Evolutionary conservation across 2,329 filamentous ascomycete species (phyloP).

Genomic region (Sclerotiophoma versabilis): DNA sequence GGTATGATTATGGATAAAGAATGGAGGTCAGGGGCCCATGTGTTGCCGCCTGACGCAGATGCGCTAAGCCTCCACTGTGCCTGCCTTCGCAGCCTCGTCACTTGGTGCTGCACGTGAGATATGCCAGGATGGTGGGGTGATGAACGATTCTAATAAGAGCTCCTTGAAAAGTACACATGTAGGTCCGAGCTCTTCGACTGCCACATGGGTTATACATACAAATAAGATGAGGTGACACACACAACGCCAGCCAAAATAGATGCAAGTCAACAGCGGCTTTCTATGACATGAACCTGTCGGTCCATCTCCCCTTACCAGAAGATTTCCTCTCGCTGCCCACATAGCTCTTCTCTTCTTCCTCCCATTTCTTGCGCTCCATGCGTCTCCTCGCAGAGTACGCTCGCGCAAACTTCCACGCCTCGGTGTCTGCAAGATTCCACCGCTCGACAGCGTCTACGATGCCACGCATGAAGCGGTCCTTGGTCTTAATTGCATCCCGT

Average conservation of each 20-base stretch:
- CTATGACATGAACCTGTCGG: slow-evolving; percentile 8
- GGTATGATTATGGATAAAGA: too few species aligned
- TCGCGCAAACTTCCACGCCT: slow-evolving; percentile 77
- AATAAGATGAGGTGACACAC: background rate
- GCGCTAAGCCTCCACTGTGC: too few species aligned
- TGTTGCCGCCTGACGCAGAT: too few species aligned
- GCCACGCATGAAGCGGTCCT: slow-evolving; percentile 36
- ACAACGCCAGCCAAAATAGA: background rate
- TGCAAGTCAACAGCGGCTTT: background rate
- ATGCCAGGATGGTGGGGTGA: too few species aligned
- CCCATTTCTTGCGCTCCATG: slow-evolving; percentile 72
- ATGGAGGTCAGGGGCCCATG: too few species aligned
- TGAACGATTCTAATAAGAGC: too few species aligned
- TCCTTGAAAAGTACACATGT: background rate
- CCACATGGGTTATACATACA: background rate
- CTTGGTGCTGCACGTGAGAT: too few species aligned
- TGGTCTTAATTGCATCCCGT: slow-evolving; percentile 50
- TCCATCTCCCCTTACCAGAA: slow-evolving; percentile 11
- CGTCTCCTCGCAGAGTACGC: slow-evolving; percentile 70
- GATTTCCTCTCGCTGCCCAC: slow-evolving; percentile 61
- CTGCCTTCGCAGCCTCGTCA: too few species aligned
- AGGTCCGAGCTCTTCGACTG: slow-evolving; percentile 8
- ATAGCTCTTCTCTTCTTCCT: slow-evolving; percentile 71
- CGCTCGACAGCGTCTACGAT: slow-evolving; percentile 55
- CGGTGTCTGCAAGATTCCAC: slow-evolving; percentile 72